These are phyloP conservation scores for Candida montana DNA, from an alignment of 805 yeast species.

Conservation along the genomic window DNA sequence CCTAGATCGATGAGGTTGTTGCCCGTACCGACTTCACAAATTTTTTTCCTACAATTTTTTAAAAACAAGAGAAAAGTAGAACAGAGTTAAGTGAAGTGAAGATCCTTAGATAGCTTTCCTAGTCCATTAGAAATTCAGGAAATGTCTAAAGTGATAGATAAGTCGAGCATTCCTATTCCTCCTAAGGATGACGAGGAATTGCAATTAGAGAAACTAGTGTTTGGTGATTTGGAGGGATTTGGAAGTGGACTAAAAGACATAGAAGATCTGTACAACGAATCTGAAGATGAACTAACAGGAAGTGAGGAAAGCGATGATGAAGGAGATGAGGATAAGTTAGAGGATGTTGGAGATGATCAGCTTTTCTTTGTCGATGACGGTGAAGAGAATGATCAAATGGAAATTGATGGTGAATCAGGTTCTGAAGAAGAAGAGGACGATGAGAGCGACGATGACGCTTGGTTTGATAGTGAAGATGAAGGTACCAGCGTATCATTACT, in stretches of 20 bases:
- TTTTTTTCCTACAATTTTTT: neutral
- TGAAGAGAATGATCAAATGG: slow-evolving; percentile 18
- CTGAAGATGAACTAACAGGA: slow-evolving; percentile 27
- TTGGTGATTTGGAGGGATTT: slow-evolving; percentile 81
- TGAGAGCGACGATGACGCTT: slow-evolving; percentile 43
- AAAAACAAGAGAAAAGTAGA: neutral
- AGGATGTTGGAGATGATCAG: slow-evolving; percentile 41
- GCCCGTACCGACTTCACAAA: neutral
- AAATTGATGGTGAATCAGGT: slow-evolving; percentile 13
- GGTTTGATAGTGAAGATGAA: slow-evolving; percentile 94
- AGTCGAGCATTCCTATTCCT: slow-evolving; percentile 31
- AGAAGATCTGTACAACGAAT: slow-evolving; percentile 42
- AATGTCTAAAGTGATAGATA: slow-evolving; percentile 3
- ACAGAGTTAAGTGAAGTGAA: neutral
- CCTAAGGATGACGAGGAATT: slow-evolving; percentile 84
- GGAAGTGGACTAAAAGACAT: slow-evolving; percentile 56
- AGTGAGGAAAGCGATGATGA: slow-evolving; percentile 35
- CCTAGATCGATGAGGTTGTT: slow-evolving; percentile 1
- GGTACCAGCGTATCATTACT: slow-evolving; percentile 53
- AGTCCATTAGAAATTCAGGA: no score
- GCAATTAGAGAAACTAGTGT: slow-evolving; percentile 73
- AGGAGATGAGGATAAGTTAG: slow-evolving; percentile 27
- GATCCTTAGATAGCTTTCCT: neutral
- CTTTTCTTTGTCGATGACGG: slow-evolving; percentile 53
- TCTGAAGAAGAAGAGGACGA: slow-evolving; percentile 25